Percentiles rank a stretch among this genome's conserved stretches.
Evolutionary conservation across 73 alveolate genomes (phyloP).

Genomic region (Stentor roeselii): DNA sequence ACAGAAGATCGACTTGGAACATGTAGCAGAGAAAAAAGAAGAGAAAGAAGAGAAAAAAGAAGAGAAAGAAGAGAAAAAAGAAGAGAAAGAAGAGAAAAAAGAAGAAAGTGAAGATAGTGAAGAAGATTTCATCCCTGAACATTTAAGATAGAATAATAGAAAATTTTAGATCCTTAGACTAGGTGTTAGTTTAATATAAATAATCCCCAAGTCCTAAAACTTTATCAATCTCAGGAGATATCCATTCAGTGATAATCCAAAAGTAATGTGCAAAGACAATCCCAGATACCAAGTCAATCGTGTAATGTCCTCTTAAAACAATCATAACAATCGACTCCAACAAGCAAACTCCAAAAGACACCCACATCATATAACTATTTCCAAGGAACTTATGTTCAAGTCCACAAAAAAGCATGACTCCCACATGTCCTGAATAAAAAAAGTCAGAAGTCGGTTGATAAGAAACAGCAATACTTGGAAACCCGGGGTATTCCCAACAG

Average conservation of each 20-base stretch:
- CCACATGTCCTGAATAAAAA: conserved; percentile 92
- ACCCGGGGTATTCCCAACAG: conserved; percentile 78
- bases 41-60: neutral
- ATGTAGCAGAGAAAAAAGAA: neutral
- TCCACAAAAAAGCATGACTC: conserved; percentile 29
- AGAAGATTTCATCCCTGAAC: neutral
- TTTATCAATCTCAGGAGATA: neutral
- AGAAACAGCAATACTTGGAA: conserved; percentile 77
- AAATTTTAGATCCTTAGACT: too few relatives aligned
- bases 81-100: neutral
- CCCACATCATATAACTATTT: conserved; percentile 13
- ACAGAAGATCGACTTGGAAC: too few relatives aligned
- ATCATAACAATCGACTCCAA: conserved; percentile 59
- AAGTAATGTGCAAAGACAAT: conserved; percentile 75
- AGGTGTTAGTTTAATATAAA: too few relatives aligned
- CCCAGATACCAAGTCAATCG: conserved; percentile 85
- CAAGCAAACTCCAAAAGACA: conserved; percentile 37
- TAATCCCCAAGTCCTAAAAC: neutral
- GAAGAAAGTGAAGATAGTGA: neutral
- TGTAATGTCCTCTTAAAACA: conserved; percentile 77
- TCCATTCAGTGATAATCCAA: conserved; percentile 47
- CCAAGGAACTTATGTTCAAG: neutral
- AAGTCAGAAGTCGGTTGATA: conserved; percentile 83
- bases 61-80: neutral
- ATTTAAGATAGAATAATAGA: too few relatives aligned